Base-by-base conservation (phyloP, 441 rosid genomes). In the Cnidoscolus chayamansa region DNA sequence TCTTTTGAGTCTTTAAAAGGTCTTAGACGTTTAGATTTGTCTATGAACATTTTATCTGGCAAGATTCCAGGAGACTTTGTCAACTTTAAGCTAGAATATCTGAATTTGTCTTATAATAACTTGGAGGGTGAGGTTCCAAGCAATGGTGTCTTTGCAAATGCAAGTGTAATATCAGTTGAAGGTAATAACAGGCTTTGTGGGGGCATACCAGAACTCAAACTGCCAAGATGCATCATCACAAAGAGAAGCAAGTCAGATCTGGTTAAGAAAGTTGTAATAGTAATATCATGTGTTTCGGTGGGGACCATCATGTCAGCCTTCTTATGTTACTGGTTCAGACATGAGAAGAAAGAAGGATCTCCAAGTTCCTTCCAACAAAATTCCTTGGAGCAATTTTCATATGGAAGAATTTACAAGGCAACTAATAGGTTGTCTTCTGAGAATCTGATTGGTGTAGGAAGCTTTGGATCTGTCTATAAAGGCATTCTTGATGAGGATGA, bases 1-100 rank as follows among this genome's bases (percentile, higher is more conserved):
- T 68, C 80, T 0, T 25, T 80, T 17, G 47, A 63, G 7, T 64
- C 79, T 1, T 61, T 80, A 51, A 64, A 15, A 63, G 78, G 80
- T 10, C 56, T 80, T 49, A 17, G 20, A 31, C 0, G 3, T 2
- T 19, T 82, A 1, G 74, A 82, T 60, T 49, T 79, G 25, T 79
- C 85, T 1, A 16, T 2, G 2, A 75, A 82, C 60, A 80, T 71
- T 13, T 47, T 77, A 12, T 74, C 77, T 0, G 74, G 77, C 1
- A 2, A 35, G 63, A 74, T 80, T 62, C 79, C 81, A 2, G 13
- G 51, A 2, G 66, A 10, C 50, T 17, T 79, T 0, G 75, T 50
- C 31, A 17, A 8, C 1, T 17, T 37, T 65, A 7, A 30, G 19
- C 49, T 72, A 25, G 53, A 35, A n/a, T 45, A 16, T 17, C 16